Conservation (phyloP, 495 filamentous ascomycete species). For the Penicillium lividum region DNA sequence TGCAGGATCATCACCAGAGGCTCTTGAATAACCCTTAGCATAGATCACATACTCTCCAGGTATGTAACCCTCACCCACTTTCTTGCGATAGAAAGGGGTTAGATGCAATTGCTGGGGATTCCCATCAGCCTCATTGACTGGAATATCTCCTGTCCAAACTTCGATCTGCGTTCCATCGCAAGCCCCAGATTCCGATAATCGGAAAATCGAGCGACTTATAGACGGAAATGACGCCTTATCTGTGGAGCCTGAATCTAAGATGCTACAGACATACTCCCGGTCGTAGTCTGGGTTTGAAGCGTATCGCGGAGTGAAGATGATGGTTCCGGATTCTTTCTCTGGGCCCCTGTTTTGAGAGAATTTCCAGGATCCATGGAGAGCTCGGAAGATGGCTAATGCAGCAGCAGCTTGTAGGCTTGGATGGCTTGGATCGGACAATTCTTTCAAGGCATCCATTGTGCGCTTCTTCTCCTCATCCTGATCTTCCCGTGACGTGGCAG, state of each 20-base stretch:
- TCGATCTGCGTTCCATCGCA: conserved; percentile 13
- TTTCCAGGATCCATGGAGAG: conserved; percentile 72
- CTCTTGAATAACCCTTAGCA: background rate
- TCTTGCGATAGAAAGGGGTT: conserved; percentile 9
- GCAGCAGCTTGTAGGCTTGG: conserved; percentile 13
- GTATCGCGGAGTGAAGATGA: conserved; percentile 61
- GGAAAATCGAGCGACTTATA: conserved; percentile 16
- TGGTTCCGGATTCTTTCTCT: conserved; percentile 44
- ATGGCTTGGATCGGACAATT: conserved; percentile 12
- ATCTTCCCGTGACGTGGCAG: background rate
- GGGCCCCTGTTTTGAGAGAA: conserved; percentile 44
- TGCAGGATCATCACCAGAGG: background rate
- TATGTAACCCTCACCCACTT: background rate
- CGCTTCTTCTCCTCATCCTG: conserved; percentile 2
- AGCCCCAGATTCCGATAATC: conserved; percentile 12
- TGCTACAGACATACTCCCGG: conserved; percentile 36
- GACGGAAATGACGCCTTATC: background rate
- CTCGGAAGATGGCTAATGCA: conserved; percentile 63
- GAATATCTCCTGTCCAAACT: conserved; percentile 7
- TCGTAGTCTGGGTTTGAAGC: conserved; percentile 22
- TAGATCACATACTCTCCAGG: conserved; percentile 21
- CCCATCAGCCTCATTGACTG: background rate
- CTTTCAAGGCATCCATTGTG: conserved; percentile 26
- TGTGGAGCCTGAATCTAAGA: background rate
- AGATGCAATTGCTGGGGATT: conserved; percentile 3